Evolutionary conservation across 169 alveolate species (phyloP).

Genomic region (Cryptosporidium ubiquitum): DNA sequence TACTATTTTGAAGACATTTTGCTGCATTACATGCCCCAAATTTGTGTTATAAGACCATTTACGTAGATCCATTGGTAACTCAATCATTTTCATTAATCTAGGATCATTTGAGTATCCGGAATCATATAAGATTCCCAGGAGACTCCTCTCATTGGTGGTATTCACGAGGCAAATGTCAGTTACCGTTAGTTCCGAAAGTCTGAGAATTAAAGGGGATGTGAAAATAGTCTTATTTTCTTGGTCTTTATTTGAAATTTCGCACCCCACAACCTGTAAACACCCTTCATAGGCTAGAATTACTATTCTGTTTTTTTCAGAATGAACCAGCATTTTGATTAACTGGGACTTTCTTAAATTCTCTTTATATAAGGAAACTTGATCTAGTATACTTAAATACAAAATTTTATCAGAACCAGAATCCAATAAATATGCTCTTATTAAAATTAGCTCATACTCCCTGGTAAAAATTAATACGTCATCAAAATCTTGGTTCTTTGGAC

Average conservation of each 20-base stretch:
- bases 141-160: conserved; percentile 18
- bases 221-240: conserved; percentile 4
- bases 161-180: conserved; percentile 29
- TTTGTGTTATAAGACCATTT: conserved; percentile 54
- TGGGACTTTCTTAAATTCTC: conserved; percentile 59
- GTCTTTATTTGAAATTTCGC: neutral
- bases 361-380: conserved; percentile 8
- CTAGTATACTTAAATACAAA: conserved; percentile 27
- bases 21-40: conserved; percentile 16
- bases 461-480: conserved; percentile 55
- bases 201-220: conserved; percentile 28
- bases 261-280: conserved; percentile 50
- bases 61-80: conserved; percentile 34
- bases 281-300: conserved; percentile 59
- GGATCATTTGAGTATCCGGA: conserved; percentile 60
- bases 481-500: conserved; percentile 40
- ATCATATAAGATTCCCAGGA: conserved; percentile 37
- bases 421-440: conserved; percentile 32
- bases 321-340: conserved; percentile 33
- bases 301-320: conserved; percentile 42
- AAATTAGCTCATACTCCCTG: conserved; percentile 13
- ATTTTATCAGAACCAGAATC: conserved; percentile 12
- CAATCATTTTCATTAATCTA: conserved; percentile 43
- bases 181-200: conserved; percentile 38
- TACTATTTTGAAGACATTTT: conserved; percentile 13